A percentile compares a stretch with the other conserved stretches of the same genome.
Evolutionary conservation across 306 rosid species (phyloP).

Genomic region (Astragalus glycyphyllos): DNA sequence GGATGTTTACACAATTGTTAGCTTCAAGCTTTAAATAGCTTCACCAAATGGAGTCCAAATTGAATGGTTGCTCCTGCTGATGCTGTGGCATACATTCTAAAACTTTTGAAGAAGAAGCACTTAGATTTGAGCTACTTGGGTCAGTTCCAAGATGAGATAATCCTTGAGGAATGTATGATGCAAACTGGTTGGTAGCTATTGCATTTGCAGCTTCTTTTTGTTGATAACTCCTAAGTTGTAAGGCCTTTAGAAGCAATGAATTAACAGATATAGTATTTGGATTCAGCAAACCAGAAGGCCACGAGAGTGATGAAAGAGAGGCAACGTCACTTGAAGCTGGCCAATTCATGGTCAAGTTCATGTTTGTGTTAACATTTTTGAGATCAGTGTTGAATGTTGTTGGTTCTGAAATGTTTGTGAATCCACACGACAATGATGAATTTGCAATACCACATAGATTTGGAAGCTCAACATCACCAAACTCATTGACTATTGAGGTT

Average conservation of each 20-base stretch:
- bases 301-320: slow-evolving; percentile 56
- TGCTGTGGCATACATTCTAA: slow-evolving; percentile 62
- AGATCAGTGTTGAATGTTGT: slow-evolving; percentile 38
- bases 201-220: slow-evolving; percentile 44
- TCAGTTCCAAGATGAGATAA: slow-evolving; percentile 48
- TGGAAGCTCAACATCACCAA: slow-evolving; percentile 71
- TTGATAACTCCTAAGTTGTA: slow-evolving; percentile 75
- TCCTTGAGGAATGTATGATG: slow-evolving; percentile 51
- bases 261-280: slow-evolving; percentile 63
- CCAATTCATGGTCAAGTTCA: slow-evolving; percentile 65
- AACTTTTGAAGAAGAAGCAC: slow-evolving; percentile 66
- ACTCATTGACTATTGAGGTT: slow-evolving; percentile 67
- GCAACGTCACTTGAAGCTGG: slow-evolving; percentile 47
- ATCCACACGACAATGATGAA: slow-evolving; percentile 47
- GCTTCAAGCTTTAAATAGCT: slow-evolving; percentile 35
- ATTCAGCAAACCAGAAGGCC: slow-evolving; percentile 64
- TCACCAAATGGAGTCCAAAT: slow-evolving; percentile 95
- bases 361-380: slow-evolving; percentile 51
- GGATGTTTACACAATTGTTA: slow-evolving; percentile 44
- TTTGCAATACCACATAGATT: slow-evolving; percentile 53
- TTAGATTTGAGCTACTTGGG: slow-evolving; percentile 50
- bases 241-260: slow-evolving; percentile 86
- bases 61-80: slow-evolving; percentile 82
- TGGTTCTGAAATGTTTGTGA: slow-evolving; percentile 52
- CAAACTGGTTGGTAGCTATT: slow-evolving; percentile 33